Evolutionary conservation across 345 rosid species (phyloP).

Genomic region (Salix brachista): DNA sequence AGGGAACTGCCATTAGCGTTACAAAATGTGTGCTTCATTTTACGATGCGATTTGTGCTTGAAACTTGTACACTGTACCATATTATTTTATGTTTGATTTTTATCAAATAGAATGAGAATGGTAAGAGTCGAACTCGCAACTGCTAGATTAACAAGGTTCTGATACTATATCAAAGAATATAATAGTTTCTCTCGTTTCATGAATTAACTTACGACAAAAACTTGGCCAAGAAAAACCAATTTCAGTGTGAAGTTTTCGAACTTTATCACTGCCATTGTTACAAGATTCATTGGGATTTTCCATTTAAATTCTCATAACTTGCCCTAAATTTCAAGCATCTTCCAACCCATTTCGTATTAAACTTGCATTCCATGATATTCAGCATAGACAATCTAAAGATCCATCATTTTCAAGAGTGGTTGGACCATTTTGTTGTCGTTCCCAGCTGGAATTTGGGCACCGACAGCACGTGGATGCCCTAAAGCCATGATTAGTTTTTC

Average conservation of each 20-base stretch:
- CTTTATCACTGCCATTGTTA: too few relatives aligned
- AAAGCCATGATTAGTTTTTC: neutral
- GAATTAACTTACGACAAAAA: too few relatives aligned
- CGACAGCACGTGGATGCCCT: neutral
- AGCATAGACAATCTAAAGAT: neutral
- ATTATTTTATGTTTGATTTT: fast-evolving
- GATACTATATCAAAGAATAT: too few relatives aligned
- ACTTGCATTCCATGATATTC: neutral
- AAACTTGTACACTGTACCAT: fast-evolving
- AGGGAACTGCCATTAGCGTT: too few relatives aligned
- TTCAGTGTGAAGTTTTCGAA: too few relatives aligned
- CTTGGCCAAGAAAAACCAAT: too few relatives aligned
- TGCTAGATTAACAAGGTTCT: fast-evolving
- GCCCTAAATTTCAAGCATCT: neutral
- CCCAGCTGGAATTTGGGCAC: neutral
- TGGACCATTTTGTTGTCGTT: neutral
- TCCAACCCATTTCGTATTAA: neutral
- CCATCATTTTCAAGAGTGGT: neutral
- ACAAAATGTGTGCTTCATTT: too few relatives aligned
- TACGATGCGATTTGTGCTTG: too few relatives aligned
- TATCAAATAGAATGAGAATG: too few relatives aligned
- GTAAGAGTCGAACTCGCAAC: too few relatives aligned
- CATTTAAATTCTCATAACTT: neutral
- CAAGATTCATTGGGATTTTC: too few relatives aligned
- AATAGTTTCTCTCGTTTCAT: too few relatives aligned